phyloP scores from a whole-genome alignment of 208 protist genomes.

The Acanthamoeba triangularis region DNA sequence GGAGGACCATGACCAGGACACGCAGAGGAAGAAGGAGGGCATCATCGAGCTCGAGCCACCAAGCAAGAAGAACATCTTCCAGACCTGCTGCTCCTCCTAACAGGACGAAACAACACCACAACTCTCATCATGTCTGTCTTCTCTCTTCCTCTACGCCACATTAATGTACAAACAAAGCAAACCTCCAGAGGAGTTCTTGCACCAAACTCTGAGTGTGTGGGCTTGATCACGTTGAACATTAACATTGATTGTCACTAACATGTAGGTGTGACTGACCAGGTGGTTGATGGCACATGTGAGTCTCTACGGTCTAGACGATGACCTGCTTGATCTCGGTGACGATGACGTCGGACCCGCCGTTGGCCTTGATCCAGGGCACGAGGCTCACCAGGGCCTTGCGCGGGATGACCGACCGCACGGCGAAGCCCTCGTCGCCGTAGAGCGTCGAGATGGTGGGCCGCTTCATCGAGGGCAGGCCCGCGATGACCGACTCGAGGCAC shows the following conservation, averaged over 20 bases:
- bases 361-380: conserved; percentile 79
- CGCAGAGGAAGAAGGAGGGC: background rate
- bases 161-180: no score
- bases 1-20: background rate
- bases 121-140: no score
- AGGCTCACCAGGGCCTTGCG: conserved; percentile 70
- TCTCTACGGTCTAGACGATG: conserved; percentile 49
- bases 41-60: background rate
- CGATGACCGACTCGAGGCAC: conserved; percentile 58
- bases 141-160: no score
- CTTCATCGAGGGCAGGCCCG: conserved; percentile 74
- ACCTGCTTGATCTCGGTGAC: conserved; percentile 78
- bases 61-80: conserved; percentile 2
- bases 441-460: conserved; percentile 77
- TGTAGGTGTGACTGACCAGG: background rate
- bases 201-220: background rate
- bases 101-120: no score
- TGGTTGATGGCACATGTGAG: no score
- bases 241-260: background rate
- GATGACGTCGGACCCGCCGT: conserved; percentile 78
- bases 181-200: background rate
- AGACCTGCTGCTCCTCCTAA: background rate
- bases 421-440: conserved; percentile 76
- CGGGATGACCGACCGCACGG: conserved; percentile 72
- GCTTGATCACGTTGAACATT: background rate